Evolutionary conservation across 176 grass and related monocot species (phyloP), one percentile per base, ranked within the genome.

Genomic region (Triticum turgidum): DNA sequence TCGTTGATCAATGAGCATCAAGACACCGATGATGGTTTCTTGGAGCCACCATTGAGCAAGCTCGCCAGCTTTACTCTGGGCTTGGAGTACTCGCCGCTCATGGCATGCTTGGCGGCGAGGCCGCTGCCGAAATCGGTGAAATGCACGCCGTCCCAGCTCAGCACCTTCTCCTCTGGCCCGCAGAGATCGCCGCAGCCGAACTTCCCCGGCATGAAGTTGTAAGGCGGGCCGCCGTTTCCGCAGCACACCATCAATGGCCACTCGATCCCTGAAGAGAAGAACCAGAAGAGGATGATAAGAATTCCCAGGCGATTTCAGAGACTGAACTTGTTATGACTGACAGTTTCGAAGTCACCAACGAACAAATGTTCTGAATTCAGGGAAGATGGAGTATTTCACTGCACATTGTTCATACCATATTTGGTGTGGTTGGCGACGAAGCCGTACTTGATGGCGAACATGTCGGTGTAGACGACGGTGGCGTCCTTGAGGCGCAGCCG

Each of bases 361-460:
- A 35, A 35, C 34, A 35, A 35, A 35, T 5, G 4, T 35, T 35
- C 34, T 35, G 34, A 30, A 2, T 30, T 30, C 30, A 2, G 30
- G 30, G 30, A 30, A 30, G 30, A 30, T 30, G 30, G 30, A 30
- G 4, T 34, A 8, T 8, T 42, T 5, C 1, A 2, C 30, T 10
- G 9, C 6, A 42, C 1, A 42, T 51, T 15, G 47, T 54, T 18
- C 51, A 6, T 85, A 98, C 95, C 95, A 7, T 98, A 89, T 90
- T 91, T 83, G 27, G 56, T 88, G 83, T 90, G 85, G 81, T 93
- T 95, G 25, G 95, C 95, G 6, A 98, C 90, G 3, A 98, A 91
- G 67, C 89, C 88, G 34, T 98, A 95, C 83, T 98, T 98, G 47
- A 95, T 95, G 35, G 95, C 77, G n/a, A 90, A 98, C 66, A 98